Evolutionary conservation across 2,329 filamentous ascomycete species (phyloP).

Genomic region (Ophiostoma sp.): DNA sequence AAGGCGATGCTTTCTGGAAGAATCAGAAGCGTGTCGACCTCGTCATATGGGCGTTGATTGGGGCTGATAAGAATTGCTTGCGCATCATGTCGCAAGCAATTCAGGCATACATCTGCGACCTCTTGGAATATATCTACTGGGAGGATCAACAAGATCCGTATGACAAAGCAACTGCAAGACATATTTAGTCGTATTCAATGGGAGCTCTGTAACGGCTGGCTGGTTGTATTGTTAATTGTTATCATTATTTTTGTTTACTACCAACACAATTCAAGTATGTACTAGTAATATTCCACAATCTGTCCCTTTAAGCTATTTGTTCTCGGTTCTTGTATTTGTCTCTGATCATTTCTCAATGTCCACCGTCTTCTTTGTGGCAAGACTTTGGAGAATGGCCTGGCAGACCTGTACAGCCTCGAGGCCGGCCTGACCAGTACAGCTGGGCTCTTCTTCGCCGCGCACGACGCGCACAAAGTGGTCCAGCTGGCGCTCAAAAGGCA

Average conservation of each 20-base stretch:
- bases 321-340: too few species aligned
- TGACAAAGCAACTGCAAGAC: too few species aligned
- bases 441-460: conserved; percentile 5
- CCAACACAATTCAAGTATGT: background rate
- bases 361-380: conserved; percentile 6
- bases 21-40: background rate
- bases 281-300: background rate
- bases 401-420: background rate
- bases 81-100: background rate
- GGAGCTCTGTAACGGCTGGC: too few species aligned
- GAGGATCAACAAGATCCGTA: background rate
- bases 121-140: background rate
- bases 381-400: background rate
- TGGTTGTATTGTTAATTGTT: background rate
- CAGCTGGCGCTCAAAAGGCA: conserved; percentile 28
- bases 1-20: background rate
- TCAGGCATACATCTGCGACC: background rate
- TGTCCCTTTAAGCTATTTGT: background rate
- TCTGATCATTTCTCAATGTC: background rate
- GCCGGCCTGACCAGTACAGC: background rate
- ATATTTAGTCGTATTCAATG: too few species aligned
- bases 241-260: background rate
- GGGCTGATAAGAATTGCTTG: background rate
- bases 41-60: background rate
- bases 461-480: conserved; percentile 19